Conservation (phyloP, 2,329 filamentous ascomycete species). For the Phaeophleospora eucalypticola region DNA sequence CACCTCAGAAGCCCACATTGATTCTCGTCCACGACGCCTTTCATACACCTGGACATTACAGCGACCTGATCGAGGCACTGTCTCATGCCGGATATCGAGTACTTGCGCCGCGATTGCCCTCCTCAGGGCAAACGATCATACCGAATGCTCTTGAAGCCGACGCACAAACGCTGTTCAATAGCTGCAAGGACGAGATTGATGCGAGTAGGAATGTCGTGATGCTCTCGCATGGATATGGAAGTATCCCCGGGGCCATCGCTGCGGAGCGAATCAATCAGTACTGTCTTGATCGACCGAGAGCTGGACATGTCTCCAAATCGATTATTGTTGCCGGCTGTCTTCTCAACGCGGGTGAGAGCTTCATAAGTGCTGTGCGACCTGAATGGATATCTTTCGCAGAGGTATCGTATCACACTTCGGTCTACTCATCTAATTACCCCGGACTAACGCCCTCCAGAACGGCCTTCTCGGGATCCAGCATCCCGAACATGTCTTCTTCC, state of each 20-base stretch:
- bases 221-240: conserved; percentile 1
- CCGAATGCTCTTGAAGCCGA: conserved; percentile 1
- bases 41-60: conserved; percentile 1
- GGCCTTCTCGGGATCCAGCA: neutral
- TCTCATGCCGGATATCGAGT: neutral
- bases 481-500: neutral
- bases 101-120: neutral
- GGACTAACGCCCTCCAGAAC: neutral
- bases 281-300: conserved; percentile 3
- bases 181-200: neutral
- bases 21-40: conserved; percentile 1
- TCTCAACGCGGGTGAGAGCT: neutral
- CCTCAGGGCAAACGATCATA: neutral
- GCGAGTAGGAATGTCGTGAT: neutral
- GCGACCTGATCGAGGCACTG: neutral
- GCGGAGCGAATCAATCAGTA: conserved; percentile 3
- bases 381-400: neutral
- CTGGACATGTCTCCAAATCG: neutral
- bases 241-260: conserved; percentile 1
- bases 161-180: neutral
- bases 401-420: neutral
- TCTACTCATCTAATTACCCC: too few relatives aligned
- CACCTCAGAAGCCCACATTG: neutral
- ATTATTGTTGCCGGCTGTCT: neutral
- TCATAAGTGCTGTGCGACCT: neutral